phyloP scores from a whole-genome alignment of 106 monocot species.

The Dendrobium officinale region DNA sequence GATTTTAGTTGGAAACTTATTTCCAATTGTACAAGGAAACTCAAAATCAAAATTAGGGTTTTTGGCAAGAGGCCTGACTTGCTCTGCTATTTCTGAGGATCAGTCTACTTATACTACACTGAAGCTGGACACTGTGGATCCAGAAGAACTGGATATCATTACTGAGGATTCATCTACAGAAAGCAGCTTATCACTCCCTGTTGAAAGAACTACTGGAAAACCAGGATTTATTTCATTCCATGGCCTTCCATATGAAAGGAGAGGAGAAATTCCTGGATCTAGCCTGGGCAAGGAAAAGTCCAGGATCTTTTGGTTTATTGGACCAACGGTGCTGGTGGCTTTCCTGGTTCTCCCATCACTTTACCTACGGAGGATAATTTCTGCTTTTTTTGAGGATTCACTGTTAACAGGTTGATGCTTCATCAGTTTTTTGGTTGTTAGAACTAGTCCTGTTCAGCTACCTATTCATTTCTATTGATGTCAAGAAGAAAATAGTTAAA shows the following conservation, averaged over 20 bases:
- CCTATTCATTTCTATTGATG: not conserved
- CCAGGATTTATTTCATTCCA: conserved; percentile 73
- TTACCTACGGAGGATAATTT: conserved; percentile 71
- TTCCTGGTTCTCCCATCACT: conserved; percentile 86
- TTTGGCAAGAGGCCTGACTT: not conserved
- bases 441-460: not conserved
- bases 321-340: conserved; percentile 74
- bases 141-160: conserved; percentile 13
- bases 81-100: conserved; percentile 32
- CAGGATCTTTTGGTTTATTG: conserved; percentile 68
- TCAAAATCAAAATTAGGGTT: conserved; percentile 8
- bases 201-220: conserved; percentile 38
- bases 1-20: conserved; percentile 11
- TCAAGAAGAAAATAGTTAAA: not conserved
- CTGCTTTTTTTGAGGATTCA: conserved; percentile 76
- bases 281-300: conserved; percentile 26
- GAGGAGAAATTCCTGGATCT: conserved; percentile 19
- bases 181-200: conserved; percentile 14
- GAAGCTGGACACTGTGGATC: conserved; percentile 13
- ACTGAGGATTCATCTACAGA: conserved; percentile 10
- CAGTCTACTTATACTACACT: conserved; percentile 20
- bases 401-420: conserved; percentile 64
- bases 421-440: not conserved
- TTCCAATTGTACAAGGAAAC: not conserved
- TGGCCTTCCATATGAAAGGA: conserved; percentile 25